phyloP scores from a whole-genome alignment of 2,329 filamentous ascomycete genomes.

The Fusarium veterinarium region DNA sequence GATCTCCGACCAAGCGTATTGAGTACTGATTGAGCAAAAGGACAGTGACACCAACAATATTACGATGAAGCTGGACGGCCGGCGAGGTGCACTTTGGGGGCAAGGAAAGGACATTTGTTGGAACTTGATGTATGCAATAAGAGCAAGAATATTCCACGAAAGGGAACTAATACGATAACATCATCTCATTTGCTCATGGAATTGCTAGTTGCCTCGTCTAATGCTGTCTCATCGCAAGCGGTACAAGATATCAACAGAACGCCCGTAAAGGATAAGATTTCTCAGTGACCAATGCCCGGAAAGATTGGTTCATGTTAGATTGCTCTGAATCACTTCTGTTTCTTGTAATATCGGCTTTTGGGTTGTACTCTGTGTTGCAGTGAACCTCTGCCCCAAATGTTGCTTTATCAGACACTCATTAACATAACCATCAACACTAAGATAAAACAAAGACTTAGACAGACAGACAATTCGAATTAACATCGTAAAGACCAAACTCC shows the following conservation, averaged over 20 bases:
- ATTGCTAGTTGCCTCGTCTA: not conserved
- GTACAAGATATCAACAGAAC: not conserved
- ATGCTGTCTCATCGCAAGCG: not conserved
- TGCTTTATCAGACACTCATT: not conserved
- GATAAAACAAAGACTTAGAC: not conserved
- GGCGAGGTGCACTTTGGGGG: not conserved
- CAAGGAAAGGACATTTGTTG: slow-evolving; percentile 6
- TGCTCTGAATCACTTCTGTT: not conserved
- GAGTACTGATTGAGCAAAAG: not conserved
- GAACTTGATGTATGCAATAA: not conserved
- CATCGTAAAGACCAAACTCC: slow-evolving; percentile 35
- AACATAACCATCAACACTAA: not conserved
- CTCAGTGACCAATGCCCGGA: not conserved
- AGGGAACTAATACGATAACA: not conserved
- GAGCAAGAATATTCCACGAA: not conserved
- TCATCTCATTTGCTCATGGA: not conserved
- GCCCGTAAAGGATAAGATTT: not conserved
- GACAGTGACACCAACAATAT: not conserved
- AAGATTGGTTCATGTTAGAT: not conserved
- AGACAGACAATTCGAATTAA: slow-evolving; percentile 1
- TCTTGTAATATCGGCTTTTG: not conserved
- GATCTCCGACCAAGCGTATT: not conserved
- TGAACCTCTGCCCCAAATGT: not conserved
- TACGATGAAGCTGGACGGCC: not conserved
- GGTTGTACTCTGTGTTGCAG: not conserved